Percentiles rank a stretch among this genome's conserved stretches.
Conservation (phyloP, 2,329 filamentous ascomycete species). For the Grosmannia penicillata region DNA sequence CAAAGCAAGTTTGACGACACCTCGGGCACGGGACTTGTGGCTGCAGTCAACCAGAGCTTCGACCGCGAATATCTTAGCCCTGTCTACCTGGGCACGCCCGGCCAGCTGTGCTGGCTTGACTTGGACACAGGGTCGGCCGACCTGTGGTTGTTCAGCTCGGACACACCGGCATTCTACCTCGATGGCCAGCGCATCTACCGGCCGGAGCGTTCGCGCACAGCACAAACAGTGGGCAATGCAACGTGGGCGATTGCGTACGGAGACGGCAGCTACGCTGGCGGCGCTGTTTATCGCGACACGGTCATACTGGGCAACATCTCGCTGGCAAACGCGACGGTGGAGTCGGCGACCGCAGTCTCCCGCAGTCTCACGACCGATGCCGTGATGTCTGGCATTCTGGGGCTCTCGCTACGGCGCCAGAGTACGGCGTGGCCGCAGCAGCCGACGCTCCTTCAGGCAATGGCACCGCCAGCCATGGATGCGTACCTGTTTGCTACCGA, state of each 20-base stretch:
- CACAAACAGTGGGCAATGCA: slow-evolving; percentile 24
- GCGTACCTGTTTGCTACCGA: slow-evolving; percentile 33
- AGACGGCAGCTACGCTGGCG: slow-evolving; percentile 28
- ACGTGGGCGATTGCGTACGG: slow-evolving; percentile 34
- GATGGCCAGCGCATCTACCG: slow-evolving; percentile 29
- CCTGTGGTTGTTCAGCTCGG: slow-evolving; percentile 44
- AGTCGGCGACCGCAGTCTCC: slow-evolving; percentile 28
- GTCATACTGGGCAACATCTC: slow-evolving; percentile 29
- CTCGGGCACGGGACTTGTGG: slow-evolving; percentile 10
- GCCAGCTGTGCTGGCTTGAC: slow-evolving; percentile 47
- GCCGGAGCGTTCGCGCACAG: slow-evolving; percentile 29
- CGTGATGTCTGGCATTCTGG: slow-evolving; percentile 35
- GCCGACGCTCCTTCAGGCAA: slow-evolving; percentile 28
- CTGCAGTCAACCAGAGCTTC: slow-evolving; percentile 17
- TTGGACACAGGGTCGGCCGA: slow-evolving; percentile 53
- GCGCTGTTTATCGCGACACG: slow-evolving; percentile 35
- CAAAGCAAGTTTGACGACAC: background rate
- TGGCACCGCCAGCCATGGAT: slow-evolving; percentile 24
- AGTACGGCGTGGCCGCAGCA: slow-evolving; percentile 27
- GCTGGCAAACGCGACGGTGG: slow-evolving; percentile 30
- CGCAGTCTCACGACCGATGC: slow-evolving; percentile 25
- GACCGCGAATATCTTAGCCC: slow-evolving; percentile 47
- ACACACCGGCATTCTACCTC: slow-evolving; percentile 28
- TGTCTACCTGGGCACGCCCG: slow-evolving; percentile 43
- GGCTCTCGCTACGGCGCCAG: slow-evolving; percentile 30